Evolutionary conservation across 2,329 filamentous ascomycete species (phyloP), one percentile per base, ranked within the genome.

Genomic region (Ophiocordyceps robertsii): DNA sequence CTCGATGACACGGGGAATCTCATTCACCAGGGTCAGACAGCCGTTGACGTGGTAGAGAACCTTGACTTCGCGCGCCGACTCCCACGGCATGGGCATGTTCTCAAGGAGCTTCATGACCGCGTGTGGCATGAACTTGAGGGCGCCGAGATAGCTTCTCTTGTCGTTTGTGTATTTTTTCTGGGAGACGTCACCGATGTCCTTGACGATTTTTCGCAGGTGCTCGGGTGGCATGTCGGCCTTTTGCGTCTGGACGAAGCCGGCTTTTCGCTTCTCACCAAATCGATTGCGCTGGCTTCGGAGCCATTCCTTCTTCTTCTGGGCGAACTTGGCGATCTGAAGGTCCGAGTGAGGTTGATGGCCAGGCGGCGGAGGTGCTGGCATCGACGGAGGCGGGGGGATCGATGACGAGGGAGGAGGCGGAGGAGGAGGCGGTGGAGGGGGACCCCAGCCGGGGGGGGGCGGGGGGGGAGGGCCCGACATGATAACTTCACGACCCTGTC

Each of bases 51-150:
- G 92, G 62, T 98, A 98, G 12, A 98, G 72, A 27, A 98, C 92
- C 66, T 96, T 96, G 47, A 98, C 93, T 57, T 98, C 92, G 48
- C 89, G 79, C 24, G 87, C 80, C 44, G 88, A 92, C 67, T 98
- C 92, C 92, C 92, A 98, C 0, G 92, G 92, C 92, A 98, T 98
- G 4, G 92, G 92, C 92, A 98, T 98, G 56, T 98, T 98, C 68
- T 98, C 92, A 44, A 98, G 65, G 21, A 98, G 73, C 69, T 98
- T 98, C 67, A 98, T 67, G 11, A 98, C 92, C 6, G 92, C 92
- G 60, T 98, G 92, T 1, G 92, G 92, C 92, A 98, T 98, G 67
- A 95, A 98, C 67, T 98, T 98, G 49, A 98, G 67, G 30, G 93
- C 92, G 48, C 93, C 93, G 39, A 98, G 74, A 62, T 98, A 98